A percentile compares a stretch with the other conserved stretches of the same genome.
Conservation (phyloP, 2,329 filamentous ascomycete genomes). For the Aplosporella prunicola region DNA sequence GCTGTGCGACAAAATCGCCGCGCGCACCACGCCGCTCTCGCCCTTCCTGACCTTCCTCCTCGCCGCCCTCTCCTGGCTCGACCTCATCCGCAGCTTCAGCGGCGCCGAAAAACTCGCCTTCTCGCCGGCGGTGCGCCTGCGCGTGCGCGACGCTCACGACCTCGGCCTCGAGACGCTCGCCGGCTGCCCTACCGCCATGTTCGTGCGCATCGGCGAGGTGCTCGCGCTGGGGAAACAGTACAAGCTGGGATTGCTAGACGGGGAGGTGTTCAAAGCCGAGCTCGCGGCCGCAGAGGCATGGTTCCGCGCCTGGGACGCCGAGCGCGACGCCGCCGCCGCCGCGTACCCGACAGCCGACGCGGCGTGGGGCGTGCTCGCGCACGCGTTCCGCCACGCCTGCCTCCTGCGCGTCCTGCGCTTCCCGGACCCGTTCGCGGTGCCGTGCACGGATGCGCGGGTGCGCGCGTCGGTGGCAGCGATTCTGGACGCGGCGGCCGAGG, state of each 20-base stretch:
- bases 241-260: background rate
- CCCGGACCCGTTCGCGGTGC: slow-evolving; percentile 11
- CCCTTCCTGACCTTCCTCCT: slow-evolving; percentile 12
- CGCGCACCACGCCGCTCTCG: background rate
- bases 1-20: slow-evolving; percentile 12
- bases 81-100: slow-evolving; percentile 14
- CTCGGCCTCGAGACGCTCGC: slow-evolving; percentile 10
- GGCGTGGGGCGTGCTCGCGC: slow-evolving; percentile 12
- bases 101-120: slow-evolving; percentile 15
- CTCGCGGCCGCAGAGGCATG: slow-evolving; percentile 4
- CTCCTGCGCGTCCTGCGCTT: slow-evolving; percentile 12
- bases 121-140: slow-evolving; percentile 1
- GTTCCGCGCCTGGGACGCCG: slow-evolving; percentile 7
- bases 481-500: slow-evolving; percentile 12
- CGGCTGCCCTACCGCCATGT: slow-evolving; percentile 13
- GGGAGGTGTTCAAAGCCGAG: slow-evolving; percentile 1
- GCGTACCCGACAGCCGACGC: slow-evolving; percentile 9
- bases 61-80: slow-evolving; percentile 13
- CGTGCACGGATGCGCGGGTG: slow-evolving; percentile 11
- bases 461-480: slow-evolving; percentile 11
- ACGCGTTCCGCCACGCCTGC: slow-evolving; percentile 12
- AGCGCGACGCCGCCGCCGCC: background rate
- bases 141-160: slow-evolving; percentile 6
- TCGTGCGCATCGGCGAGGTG: slow-evolving; percentile 10
- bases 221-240: slow-evolving; percentile 10